Conservation (phyloP, 345 rosid species). For the Viola odorata region DNA sequence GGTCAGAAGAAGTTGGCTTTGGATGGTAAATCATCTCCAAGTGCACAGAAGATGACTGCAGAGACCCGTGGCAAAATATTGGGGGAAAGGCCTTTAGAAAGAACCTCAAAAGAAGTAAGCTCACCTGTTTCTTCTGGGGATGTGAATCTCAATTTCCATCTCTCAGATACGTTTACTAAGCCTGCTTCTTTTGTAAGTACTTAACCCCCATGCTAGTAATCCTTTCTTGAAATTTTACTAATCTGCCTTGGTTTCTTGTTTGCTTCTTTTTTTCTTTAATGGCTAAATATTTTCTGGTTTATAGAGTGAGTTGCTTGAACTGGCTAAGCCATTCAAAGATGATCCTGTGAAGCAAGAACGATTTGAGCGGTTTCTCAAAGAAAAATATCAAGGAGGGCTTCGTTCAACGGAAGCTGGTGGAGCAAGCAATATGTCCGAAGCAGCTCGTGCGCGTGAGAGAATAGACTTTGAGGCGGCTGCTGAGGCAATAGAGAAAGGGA, state of each 20-base stretch:
- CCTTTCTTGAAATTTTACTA: too few relatives aligned
- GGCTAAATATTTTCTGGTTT: background rate
- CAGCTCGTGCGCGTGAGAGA: conserved; percentile 91
- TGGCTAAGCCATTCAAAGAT: conserved; percentile 76
- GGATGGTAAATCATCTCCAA: conserved; percentile 46
- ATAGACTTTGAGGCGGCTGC: conserved; percentile 96
- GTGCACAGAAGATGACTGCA: conserved; percentile 64
- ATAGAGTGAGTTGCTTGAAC: conserved; percentile 55
- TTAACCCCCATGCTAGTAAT: too few relatives aligned
- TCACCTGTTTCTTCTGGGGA: conserved; percentile 43
- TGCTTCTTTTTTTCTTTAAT: background rate
- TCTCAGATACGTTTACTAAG: conserved; percentile 78
- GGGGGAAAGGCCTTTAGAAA: conserved; percentile 86
- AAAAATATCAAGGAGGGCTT: conserved; percentile 87
- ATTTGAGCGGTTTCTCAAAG: conserved; percentile 88
- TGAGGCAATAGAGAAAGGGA: conserved; percentile 79
- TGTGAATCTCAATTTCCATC: conserved; percentile 56
- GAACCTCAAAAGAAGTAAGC: conserved; percentile 47
- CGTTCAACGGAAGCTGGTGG: conserved; percentile 49
- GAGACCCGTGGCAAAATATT: conserved; percentile 78
- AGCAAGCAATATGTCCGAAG: conserved; percentile 68
- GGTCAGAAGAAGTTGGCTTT: conserved; percentile 46
- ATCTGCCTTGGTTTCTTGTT: background rate
- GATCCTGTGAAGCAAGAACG: conserved; percentile 85
- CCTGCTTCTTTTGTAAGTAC: conserved; percentile 42